phyloP scores from a whole-genome alignment of 1,284 basidiomycete species.

The Ceratobasidium sp. region DNA sequence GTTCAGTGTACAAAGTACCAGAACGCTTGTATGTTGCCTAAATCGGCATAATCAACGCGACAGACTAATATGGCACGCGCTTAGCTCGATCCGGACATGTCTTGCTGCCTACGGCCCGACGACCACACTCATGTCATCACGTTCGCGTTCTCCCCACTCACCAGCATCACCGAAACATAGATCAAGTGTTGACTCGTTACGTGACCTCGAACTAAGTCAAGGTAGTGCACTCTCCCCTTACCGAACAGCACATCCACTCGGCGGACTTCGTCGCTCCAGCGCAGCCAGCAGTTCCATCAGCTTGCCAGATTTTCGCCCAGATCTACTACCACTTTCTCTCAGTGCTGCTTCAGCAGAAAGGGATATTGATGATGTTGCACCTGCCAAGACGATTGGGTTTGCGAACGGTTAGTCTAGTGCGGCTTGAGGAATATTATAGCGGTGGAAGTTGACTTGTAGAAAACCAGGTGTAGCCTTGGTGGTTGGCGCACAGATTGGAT shows the following conservation, averaged over 20 bases:
- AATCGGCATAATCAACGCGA: conserved; percentile 1
- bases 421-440: too few relatives aligned
- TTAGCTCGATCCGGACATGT: conserved; percentile 16
- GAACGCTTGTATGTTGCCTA: too few relatives aligned
- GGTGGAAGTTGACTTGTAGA: too few relatives aligned
- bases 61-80: conserved; percentile 12
- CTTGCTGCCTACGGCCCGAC: conserved; percentile 9
- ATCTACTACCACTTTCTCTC: conserved; percentile 79
- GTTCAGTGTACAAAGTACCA: too few relatives aligned
- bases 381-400: conserved; percentile 81
- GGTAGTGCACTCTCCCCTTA: conserved; percentile 58
- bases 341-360: conserved; percentile 77
- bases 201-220: conserved; percentile 80
- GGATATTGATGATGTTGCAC: conserved; percentile 60
- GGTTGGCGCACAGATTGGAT: conserved; percentile 89
- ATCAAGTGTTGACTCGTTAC: conserved; percentile 75
- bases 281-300: conserved; percentile 60
- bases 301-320: conserved; percentile 78
- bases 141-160: conserved; percentile 49
- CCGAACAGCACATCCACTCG: conserved; percentile 25
- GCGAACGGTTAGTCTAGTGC: conserved; percentile 71
- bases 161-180: conserved; percentile 62
- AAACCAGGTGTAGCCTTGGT: too few relatives aligned
- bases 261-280: conserved; percentile 58
- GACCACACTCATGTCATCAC: conserved; percentile 41